Evolutionary conservation across 2,329 filamentous ascomycete species (phyloP).

Genomic region (Monosporascus sp.): DNA sequence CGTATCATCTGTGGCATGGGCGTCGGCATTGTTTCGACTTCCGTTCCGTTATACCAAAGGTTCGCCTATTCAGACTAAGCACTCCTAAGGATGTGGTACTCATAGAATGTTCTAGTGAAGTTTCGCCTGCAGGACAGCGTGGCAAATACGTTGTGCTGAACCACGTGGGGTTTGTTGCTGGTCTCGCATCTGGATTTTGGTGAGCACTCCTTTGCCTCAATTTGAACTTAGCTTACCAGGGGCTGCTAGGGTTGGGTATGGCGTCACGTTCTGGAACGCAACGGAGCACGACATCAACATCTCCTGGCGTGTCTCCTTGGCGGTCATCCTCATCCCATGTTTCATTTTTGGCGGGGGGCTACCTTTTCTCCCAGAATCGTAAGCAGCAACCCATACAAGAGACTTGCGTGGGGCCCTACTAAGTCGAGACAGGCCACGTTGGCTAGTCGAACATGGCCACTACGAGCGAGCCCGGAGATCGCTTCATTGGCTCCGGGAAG

Average conservation of each 20-base stretch:
- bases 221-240: constrained; percentile 1
- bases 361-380: constrained; percentile 51
- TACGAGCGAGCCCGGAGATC: constrained; percentile 36
- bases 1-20: constrained; percentile 48
- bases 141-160: constrained; percentile 54
- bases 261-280: constrained; percentile 46
- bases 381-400: constrained; percentile 16
- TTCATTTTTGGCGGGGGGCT: constrained; percentile 43
- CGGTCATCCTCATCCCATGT: constrained; percentile 46
- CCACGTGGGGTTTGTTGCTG: constrained; percentile 51
- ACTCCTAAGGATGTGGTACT: background rate
- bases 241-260: constrained; percentile 46
- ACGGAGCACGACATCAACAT: constrained; percentile 38
- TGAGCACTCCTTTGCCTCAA: constrained; percentile 20
- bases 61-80: constrained; percentile 12
- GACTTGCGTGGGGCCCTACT: background rate
- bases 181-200: constrained; percentile 50
- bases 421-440: constrained; percentile 39
- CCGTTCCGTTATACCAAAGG: constrained; percentile 54
- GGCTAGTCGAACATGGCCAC: constrained; percentile 48
- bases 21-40: constrained; percentile 49
- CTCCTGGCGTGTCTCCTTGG: constrained; percentile 47
- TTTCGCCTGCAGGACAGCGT: constrained; percentile 46
- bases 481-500: constrained; percentile 45
- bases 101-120: constrained; percentile 35